Percentiles rank a stretch among this genome's conserved stretches.
phyloP scores from a whole-genome alignment of 352 stramenopile species.

The Phytophthora pini region DNA sequence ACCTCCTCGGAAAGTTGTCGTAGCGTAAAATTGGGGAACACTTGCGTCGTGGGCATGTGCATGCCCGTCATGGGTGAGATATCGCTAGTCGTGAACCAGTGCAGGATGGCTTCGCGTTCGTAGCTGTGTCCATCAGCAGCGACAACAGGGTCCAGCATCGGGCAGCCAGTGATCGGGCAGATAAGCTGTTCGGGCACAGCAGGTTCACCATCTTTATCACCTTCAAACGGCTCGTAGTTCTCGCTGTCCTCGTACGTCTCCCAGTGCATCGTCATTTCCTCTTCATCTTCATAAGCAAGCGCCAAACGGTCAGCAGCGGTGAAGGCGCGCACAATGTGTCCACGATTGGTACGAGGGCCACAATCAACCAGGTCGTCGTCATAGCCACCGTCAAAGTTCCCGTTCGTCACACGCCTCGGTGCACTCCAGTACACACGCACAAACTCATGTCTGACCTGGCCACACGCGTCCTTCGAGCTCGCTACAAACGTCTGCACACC shows the following conservation, averaged over 20 bases:
- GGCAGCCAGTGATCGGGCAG: conserved; percentile 94
- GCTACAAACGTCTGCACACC: conserved; percentile 47
- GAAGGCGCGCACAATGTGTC: conserved; percentile 63
- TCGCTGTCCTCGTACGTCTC: conserved; percentile 40
- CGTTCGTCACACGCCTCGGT: conserved; percentile 20
- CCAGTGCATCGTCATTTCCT: conserved; percentile 42
- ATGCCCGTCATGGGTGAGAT: conserved; percentile 84
- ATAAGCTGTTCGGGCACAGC: conserved; percentile 68
- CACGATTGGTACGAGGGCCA: conserved; percentile 46
- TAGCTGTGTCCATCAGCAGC: conserved; percentile 98
- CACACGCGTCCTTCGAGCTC: conserved; percentile 48
- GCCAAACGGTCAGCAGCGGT: conserved; percentile 41
- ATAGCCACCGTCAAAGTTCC: conserved; percentile 35
- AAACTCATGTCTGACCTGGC: conserved; percentile 62
- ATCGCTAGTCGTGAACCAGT: conserved; percentile 92
- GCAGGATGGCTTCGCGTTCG: conserved; percentile 93
- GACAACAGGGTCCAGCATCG: conserved; percentile 97
- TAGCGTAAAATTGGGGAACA: conserved; percentile 81
- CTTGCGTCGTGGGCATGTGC: conserved; percentile 74
- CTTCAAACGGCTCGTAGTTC: conserved; percentile 20
- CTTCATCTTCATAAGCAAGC: conserved; percentile 40
- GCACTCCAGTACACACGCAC: conserved; percentile 54
- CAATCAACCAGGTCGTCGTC: conserved; percentile 54
- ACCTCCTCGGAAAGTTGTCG: conserved; percentile 73
- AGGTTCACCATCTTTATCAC: conserved; percentile 31